A percentile compares a stretch with the other conserved stretches of the same genome.
Conservation (phyloP, 495 filamentous ascomycete genomes). For the Paragyromitra xinjiangensis region DNA sequence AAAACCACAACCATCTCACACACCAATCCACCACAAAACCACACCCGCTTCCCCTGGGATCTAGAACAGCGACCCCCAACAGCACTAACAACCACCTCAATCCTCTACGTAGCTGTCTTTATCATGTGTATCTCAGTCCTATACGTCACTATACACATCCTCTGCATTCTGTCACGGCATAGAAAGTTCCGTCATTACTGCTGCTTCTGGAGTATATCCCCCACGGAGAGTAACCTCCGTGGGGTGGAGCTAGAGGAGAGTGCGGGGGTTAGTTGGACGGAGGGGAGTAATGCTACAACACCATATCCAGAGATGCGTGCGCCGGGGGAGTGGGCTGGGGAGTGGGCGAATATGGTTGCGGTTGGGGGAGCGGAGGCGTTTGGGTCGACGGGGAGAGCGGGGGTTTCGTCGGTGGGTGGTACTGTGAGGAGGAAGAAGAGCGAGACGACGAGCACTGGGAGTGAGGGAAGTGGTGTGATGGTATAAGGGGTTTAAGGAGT, state of each 20-base stretch:
- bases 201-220: background rate
- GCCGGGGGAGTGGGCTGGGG: conserved; percentile 10
- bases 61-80: conserved; percentile 13
- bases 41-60: background rate
- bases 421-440: conserved; percentile 9
- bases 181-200: conserved; percentile 16
- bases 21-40: background rate
- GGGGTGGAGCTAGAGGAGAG: conserved; percentile 35
- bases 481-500: background rate
- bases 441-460: background rate
- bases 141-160: conserved; percentile 9
- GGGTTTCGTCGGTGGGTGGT: background rate
- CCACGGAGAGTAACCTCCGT: background rate
- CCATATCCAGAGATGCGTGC: conserved; percentile 14
- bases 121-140: conserved; percentile 19
- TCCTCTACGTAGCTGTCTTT: conserved; percentile 12
- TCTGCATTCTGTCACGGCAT: background rate
- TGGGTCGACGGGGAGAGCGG: conserved; percentile 26
- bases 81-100: background rate
- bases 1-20: background rate
- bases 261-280: conserved; percentile 39
- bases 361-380: conserved; percentile 2
- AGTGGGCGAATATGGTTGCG: conserved; percentile 25
- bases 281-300: conserved; percentile 32
- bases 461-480: background rate